Conservation (phyloP, 257 asterid genomes). For the Lavandula angustifolia region DNA sequence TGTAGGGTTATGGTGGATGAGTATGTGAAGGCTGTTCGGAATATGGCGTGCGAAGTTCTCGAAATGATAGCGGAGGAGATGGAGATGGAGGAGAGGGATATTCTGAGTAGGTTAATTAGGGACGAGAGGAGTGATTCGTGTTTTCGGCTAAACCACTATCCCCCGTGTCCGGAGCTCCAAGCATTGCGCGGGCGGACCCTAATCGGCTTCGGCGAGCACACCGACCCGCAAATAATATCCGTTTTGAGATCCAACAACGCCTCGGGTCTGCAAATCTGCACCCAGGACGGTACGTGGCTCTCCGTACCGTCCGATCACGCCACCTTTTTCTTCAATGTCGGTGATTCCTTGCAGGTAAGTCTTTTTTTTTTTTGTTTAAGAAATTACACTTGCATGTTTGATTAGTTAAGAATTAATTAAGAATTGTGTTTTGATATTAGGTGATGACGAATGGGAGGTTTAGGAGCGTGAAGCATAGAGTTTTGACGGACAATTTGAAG, state of each 20-base stretch:
- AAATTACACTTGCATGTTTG: too few relatives aligned
- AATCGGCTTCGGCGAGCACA: slow-evolving; percentile 47
- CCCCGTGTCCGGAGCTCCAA: slow-evolving; percentile 45
- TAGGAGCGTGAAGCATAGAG: slow-evolving; percentile 50
- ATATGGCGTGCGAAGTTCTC: slow-evolving; percentile 42
- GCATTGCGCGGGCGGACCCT: slow-evolving; percentile 41
- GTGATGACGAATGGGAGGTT: slow-evolving; percentile 56
- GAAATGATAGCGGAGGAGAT: slow-evolving; percentile 55
- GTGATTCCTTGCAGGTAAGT: slow-evolving; percentile 56
- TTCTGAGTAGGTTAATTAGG: slow-evolving; percentile 37
- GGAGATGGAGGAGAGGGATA: slow-evolving; percentile 7
- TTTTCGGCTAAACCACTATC: slow-evolving; percentile 57
- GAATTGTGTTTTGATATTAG: slow-evolving; percentile 21
- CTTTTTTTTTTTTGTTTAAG: too few relatives aligned
- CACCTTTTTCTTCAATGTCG: slow-evolving; percentile 54
- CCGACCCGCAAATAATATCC: too few relatives aligned
- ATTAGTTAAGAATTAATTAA: too few relatives aligned
- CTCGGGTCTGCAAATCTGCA: slow-evolving; percentile 49
- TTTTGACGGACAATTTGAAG: slow-evolving; percentile 38
- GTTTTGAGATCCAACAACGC: slow-evolving; percentile 42
- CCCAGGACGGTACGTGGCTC: slow-evolving; percentile 46
- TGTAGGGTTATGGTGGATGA: slow-evolving; percentile 45
- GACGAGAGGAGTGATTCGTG: slow-evolving; percentile 46
- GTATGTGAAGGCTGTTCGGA: slow-evolving; percentile 36
- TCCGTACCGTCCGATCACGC: slow-evolving; percentile 52